Evolutionary conservation across 1,284 basidiomycete genomes (phyloP), one percentile per base, ranked within the genome.

Genomic region (Pascua guehoae): DNA sequence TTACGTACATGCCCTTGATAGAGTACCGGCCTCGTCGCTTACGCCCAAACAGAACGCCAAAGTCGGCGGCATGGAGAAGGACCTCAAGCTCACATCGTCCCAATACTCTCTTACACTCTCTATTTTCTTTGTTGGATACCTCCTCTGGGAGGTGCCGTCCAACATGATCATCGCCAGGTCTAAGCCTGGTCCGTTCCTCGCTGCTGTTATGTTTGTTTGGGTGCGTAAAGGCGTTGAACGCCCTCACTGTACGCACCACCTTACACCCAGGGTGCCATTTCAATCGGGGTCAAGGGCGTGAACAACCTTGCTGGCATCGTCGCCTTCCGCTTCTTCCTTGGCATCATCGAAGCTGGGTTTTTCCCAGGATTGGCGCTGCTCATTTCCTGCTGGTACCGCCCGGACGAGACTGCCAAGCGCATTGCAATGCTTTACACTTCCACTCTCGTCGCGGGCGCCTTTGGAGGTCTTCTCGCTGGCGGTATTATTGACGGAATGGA

Each of bases 281-380:
- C 61, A 14, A 53, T 65, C 41, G 58, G 51, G 4, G 60, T 57
- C 44, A 50, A 53, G 36, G 65, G 62, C 17, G 48, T 66, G 43
- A 59, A 32, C 24, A 32, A 32, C 24, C 51, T 60, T 18, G 41
- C 55, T 41, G 73, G 73, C n/a, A 73, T 79, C 61, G 65, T 77
- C 41, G 70, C 67, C 5, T 71, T 75, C 63, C 68, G 77, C 49
- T 63, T 78, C 51, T 66, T 74, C 16, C 64, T 79, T 4, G 77
- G 77, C 12, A 56, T 72, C 14, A 41, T 66, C 24, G 67, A 66
- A 62, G 73, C 66, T 17, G 69, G 71, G n/a, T 74, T 63, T 51
- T 62, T 60, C 50, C 58, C 64, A 10, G 61, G 61, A 39, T 54
- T 62, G 41, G 37, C 57, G 36, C 42, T 66, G 12, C 57, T 61